Evolutionary conservation across 345 rosid species (phyloP).

Genomic region (Atalantia buxifolia): DNA sequence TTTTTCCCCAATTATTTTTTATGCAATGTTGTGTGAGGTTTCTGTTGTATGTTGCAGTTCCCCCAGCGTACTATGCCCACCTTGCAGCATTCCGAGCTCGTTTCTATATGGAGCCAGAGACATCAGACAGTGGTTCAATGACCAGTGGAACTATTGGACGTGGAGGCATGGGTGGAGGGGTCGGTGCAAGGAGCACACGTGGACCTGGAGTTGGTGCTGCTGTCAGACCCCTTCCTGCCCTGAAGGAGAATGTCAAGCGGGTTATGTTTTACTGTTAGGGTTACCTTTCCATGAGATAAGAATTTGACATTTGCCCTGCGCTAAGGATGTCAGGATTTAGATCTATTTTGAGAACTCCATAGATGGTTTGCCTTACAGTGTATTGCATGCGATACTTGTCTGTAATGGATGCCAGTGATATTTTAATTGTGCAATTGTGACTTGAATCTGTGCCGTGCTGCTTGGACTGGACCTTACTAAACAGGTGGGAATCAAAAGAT

Average conservation of each 20-base stretch:
- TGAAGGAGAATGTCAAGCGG: constrained; percentile 94
- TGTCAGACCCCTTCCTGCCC: constrained; percentile 85
- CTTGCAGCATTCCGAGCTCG: constrained; percentile 97
- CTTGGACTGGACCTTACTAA: too few species aligned
- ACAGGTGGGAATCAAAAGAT: too few species aligned
- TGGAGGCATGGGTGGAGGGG: constrained; percentile 54
- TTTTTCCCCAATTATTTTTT: not conserved
- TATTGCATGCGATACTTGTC: not conserved
- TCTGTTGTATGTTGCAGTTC: constrained; percentile 47
- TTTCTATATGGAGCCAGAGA: constrained; percentile 98
- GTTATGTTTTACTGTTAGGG: constrained; percentile 88
- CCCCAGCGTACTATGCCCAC: constrained; percentile 97
- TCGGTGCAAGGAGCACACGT: constrained; percentile 46
- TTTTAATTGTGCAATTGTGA: too few species aligned
- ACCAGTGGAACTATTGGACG: constrained; percentile 69
- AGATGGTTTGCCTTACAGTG: not conserved
- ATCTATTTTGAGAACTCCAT: not conserved
- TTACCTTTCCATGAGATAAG: too few species aligned
- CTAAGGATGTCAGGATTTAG: not conserved
- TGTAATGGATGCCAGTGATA: too few species aligned
- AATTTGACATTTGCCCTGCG: not conserved
- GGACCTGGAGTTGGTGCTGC: constrained; percentile 59
- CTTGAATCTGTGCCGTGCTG: too few species aligned
- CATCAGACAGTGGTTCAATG: constrained; percentile 95
- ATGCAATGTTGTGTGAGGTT: not conserved